Evolutionary conservation across 495 filamentous ascomycete genomes (phyloP).

Genomic region (Aspergillus sclerotiicarbonarius): DNA sequence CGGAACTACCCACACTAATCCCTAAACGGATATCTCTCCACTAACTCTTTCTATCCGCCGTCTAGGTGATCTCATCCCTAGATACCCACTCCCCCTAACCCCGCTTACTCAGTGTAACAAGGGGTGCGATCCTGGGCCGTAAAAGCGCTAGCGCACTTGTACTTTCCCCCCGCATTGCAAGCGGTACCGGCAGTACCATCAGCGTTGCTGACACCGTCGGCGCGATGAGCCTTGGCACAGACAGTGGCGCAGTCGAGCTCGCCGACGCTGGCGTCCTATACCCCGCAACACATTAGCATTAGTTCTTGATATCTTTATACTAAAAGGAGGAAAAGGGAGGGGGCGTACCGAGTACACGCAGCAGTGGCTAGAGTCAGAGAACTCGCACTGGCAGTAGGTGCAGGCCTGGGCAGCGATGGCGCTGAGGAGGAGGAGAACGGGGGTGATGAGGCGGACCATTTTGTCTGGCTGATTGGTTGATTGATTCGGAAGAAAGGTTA

Average conservation of each 20-base stretch:
- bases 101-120: constrained; percentile 5
- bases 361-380: constrained; percentile 3
- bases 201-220: constrained; percentile 1
- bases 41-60: too few species aligned
- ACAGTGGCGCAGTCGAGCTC: constrained; percentile 6
- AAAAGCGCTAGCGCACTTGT: constrained; percentile 10
- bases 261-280: constrained; percentile 5
- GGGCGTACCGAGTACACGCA: constrained; percentile 8
- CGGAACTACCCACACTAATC: too few species aligned
- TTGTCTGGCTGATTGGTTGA: neutral
- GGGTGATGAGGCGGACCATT: constrained; percentile 7
- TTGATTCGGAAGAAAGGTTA: neutral
- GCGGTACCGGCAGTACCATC: neutral
- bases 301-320: neutral
- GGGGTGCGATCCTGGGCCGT: constrained; percentile 8
- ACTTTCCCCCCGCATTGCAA: constrained; percentile 13
- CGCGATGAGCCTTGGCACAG: constrained; percentile 3
- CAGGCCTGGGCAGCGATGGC: constrained; percentile 4
- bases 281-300: neutral
- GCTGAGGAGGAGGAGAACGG: constrained; percentile 4
- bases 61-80: too few species aligned
- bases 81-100: neutral
- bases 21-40: too few species aligned
- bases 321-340: neutral
- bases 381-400: constrained; percentile 12